Evolutionary conservation across 2,329 filamentous ascomycete species (phyloP), one percentile per base, ranked within the genome.

Genomic region (Sarocladium oryzae): DNA sequence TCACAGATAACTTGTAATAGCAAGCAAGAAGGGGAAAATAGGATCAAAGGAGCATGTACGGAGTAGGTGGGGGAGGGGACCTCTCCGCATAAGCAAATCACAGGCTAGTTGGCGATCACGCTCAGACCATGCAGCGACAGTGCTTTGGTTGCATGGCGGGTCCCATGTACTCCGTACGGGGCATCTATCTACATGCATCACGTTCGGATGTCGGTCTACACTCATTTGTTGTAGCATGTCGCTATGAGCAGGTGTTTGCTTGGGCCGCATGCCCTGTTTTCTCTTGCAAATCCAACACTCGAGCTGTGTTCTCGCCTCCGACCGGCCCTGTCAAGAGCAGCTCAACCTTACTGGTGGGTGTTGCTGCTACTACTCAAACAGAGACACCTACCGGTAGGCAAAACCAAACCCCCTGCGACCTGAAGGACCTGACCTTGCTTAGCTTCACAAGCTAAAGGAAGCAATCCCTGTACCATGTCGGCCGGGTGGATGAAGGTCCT

Each of bases 81-180:
- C 26, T 21, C 43, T 48, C 43, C 43, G 43, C 43, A 48, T 48
- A 20, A 48, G 43, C n/a, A 48, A n/a, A 48, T 48, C 43, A 33
- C 32, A 33, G 21, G 28, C 43, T 48, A 48, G 43, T 21, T n/a
- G 43, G 28, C 43, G 43, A 48, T 48, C 43, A 48, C 43, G 43
- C 43, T 48, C 43, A 48, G 43, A 33, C 43, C 43, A 48, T n/a
- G n/a, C n/a, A n/a, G 15, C 16, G 13, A 15, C 9, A 24, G 13
- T 48, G 21, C 40, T 43, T 28, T 43, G 23, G 21, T 23, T 28
- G 40, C 40, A 43, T 26, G 13, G 26, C 16, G 40, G 20, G 21
- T 43, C 40, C 40, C n/a, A n/a, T n/a, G n/a, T n/a, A n/a, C n/a
- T n/a, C n/a, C n/a, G n/a, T n/a, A n/a, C n/a, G n/a, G n/a, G n/a